Evolutionary conservation across 352 stramenopile genomes (phyloP).

Genomic region (Phytophthora crassamura): DNA sequence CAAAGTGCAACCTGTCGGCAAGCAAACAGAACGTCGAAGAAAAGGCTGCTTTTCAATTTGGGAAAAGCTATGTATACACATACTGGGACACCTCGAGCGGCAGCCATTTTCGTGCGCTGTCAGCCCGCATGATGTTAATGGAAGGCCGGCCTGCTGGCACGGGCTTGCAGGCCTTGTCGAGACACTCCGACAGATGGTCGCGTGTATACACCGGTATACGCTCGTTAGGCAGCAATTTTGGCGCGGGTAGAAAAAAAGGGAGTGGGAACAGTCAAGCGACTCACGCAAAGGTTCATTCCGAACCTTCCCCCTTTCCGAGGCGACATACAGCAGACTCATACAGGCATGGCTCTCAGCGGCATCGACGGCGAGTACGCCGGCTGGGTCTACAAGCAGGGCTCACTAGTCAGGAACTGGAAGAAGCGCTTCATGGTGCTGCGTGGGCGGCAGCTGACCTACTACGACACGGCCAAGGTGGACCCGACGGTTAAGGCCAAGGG

Average conservation of each 20-base stretch:
- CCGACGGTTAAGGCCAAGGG: constrained; percentile 75
- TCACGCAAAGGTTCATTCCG: constrained; percentile 12
- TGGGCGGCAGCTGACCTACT: constrained; percentile 86
- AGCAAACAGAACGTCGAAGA: too few relatives aligned
- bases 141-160: too few relatives aligned
- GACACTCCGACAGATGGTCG: too few relatives aligned
- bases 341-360: constrained; percentile 39
- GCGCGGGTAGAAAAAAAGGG: constrained; percentile 14
- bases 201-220: neutral
- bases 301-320: constrained; percentile 4
- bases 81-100: neutral
- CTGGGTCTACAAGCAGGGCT: constrained; percentile 89
- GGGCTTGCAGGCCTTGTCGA: too few relatives aligned
- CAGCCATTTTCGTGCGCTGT: neutral
- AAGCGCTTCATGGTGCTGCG: constrained; percentile 86
- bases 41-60: too few relatives aligned
- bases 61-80: too few relatives aligned
- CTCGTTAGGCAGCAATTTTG: constrained; percentile 9
- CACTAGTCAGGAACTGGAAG: constrained; percentile 85
- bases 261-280: constrained; percentile 5
- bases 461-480: constrained; percentile 72
- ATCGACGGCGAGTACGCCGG: constrained; percentile 67
- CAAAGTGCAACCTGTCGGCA: too few relatives aligned
- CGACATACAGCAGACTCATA: neutral
- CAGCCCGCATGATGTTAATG: too few relatives aligned